Evolutionary conservation across 2,329 filamentous ascomycete genomes (phyloP), one percentile per base, ranked within the genome.

Genomic region (Sclerotinia borealis): DNA sequence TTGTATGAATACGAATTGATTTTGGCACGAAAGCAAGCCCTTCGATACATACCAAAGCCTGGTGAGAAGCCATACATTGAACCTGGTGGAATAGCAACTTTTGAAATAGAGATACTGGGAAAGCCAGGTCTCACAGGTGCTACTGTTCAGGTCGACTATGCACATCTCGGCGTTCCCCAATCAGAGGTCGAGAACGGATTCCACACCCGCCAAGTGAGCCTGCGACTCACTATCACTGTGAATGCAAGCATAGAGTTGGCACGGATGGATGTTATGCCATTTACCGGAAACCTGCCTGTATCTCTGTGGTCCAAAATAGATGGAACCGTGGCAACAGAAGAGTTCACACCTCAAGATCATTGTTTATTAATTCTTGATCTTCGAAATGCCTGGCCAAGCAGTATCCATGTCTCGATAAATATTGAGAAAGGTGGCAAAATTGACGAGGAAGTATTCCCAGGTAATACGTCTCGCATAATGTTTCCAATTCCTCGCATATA

Each of bases 201-300:
- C 72, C 91, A 92, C 72, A 96, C 93, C 0, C 84, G 93, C 45
- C 91, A 95, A 72, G 82, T 96, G 19, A 87, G 88, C 22, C 80
- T 96, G 34, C 90, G 92, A 17, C 79, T 98, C 63, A 91, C 89
- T 0, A 85, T 97, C 19, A 97, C 93, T 6, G 93, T 98, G 54
- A 97, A 97, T 72, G 90, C 92, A 4, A 95, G 92, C 71, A 82
- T 97, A 31, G 92, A 97, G 72, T 80, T 97, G 11, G 83, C 87
- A 39, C 84, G 91, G 43, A 86, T 93, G 68, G 93, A 97, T 71
- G 81, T 96, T 22, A 76, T 95, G 39, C 87, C 92, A 0, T 82
- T 96, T 13, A 85, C 85, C 54, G 83, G 85, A 13, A 80, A 84
- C 55, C 85, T 95, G 59, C 88, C 89, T 1, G 75, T 74, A 36